Conservation (phyloP, 352 stramenopile species). For the Globisporangium mamillatum region DNA sequence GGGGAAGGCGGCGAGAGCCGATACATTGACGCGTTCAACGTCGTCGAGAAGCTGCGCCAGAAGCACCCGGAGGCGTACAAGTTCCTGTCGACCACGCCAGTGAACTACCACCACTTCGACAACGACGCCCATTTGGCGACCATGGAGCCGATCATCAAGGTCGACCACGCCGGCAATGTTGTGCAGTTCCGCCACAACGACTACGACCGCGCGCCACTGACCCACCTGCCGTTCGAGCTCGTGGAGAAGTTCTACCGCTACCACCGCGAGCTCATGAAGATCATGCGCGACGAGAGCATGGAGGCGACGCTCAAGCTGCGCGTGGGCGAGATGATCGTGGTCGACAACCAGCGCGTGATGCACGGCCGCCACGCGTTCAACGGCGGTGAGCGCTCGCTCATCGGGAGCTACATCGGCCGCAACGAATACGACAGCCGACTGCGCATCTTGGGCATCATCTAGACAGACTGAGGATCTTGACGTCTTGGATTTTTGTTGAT, state of each 20-base stretch:
- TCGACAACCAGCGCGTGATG: slow-evolving; percentile 88
- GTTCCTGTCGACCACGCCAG: slow-evolving; percentile 61
- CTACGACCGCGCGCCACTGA: slow-evolving; percentile 82
- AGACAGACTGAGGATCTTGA: slow-evolving; percentile 9
- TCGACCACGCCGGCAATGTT: slow-evolving; percentile 71
- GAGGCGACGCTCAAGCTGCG: slow-evolving; percentile 63
- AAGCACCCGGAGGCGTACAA: slow-evolving; percentile 62
- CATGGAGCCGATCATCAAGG: slow-evolving; percentile 77
- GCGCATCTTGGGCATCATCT: slow-evolving; percentile 82
- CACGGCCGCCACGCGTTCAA: slow-evolving; percentile 80
- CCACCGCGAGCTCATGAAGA: slow-evolving; percentile 62
- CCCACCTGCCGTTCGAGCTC: slow-evolving; percentile 72
- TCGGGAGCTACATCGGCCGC: slow-evolving; percentile 87
- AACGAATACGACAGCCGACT: slow-evolving; percentile 85
- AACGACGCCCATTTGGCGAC: slow-evolving; percentile 68
- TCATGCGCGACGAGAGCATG: slow-evolving; percentile 60
- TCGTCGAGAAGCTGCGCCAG: slow-evolving; percentile 58
- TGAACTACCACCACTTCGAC: slow-evolving; percentile 82
- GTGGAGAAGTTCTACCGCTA: slow-evolving; percentile 71
- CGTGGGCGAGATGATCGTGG: slow-evolving; percentile 80
- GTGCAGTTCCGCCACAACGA: slow-evolving; percentile 88
- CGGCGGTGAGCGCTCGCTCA: slow-evolving; percentile 70
- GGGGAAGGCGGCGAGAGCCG: slow-evolving; percentile 68
- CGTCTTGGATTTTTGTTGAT: neutral
- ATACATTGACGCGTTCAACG: slow-evolving; percentile 81